phyloP scores from a whole-genome alignment of 192 early-diverging fungal species.

The Linnemannia elongata region DNA sequence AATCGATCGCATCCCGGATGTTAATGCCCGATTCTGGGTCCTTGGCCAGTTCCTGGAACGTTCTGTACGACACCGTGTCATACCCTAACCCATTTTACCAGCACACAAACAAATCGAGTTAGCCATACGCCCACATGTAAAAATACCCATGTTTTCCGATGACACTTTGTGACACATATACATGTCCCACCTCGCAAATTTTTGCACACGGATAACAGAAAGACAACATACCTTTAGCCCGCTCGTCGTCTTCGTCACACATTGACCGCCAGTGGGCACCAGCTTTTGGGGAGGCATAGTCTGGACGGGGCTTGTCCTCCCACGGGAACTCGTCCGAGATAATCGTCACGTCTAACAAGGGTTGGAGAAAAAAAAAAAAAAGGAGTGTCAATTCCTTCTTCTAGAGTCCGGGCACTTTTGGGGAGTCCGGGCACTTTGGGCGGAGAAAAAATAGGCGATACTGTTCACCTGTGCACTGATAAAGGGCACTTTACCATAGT shows the following conservation, averaged over 20 bases:
- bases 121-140: not conserved
- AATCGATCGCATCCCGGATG: slow-evolving; percentile 52
- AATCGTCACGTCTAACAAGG: slow-evolving; percentile 67
- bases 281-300: slow-evolving; percentile 70
- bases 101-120: not conserved
- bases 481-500: slow-evolving; percentile 53
- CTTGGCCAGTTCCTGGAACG: slow-evolving; percentile 59
- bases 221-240: slow-evolving; percentile 38
- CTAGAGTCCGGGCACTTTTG: not conserved
- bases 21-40: slow-evolving; percentile 59
- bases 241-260: slow-evolving; percentile 47
- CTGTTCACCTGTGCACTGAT: not conserved
- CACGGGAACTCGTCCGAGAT: slow-evolving; percentile 71
- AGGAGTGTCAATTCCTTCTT: not conserved
- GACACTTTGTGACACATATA: not conserved
- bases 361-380: not conserved
- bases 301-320: slow-evolving; percentile 39
- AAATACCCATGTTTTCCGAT: not conserved
- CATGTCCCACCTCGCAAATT: not conserved
- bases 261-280: slow-evolving; percentile 62
- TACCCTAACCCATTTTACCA: slow-evolving; percentile 34
- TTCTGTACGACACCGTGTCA: slow-evolving; percentile 57
- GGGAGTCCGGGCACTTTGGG: no score
- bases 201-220: not conserved
- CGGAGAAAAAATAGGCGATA: not conserved